Conservation (phyloP, 2,329 filamentous ascomycete species). For the Teratosphaeria zuluensis region DNA sequence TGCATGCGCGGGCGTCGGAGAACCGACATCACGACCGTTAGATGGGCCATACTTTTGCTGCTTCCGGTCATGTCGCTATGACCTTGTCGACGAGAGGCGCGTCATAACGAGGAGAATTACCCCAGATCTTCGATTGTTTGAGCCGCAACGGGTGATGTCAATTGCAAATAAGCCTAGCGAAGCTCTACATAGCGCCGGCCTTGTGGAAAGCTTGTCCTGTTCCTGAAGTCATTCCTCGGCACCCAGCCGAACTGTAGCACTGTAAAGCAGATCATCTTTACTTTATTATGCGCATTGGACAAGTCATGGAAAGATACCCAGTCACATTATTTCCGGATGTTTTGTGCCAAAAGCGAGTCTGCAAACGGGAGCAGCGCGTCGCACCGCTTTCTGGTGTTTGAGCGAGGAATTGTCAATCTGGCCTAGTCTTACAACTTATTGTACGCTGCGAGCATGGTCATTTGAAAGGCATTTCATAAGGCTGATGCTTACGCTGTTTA, state of each 20-base stretch:
- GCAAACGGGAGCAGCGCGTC: too few species aligned
- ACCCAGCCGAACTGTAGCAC: neutral
- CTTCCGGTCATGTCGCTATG: neutral
- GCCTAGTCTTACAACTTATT: too few species aligned
- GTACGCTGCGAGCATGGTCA: neutral
- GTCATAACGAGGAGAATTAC: neutral
- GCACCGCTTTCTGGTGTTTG: too few species aligned
- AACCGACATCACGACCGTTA: neutral
- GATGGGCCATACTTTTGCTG: neutral
- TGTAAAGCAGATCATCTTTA: too few species aligned
- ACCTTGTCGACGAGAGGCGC: neutral
- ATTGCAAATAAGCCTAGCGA: neutral
- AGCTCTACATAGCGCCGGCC: neutral
- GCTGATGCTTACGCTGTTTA: neutral
- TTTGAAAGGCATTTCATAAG: neutral
- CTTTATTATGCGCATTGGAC: too few species aligned
- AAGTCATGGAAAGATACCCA: too few species aligned
- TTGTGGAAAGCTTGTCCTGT: neutral
- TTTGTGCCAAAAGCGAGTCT: too few species aligned
- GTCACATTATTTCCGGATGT: too few species aligned
- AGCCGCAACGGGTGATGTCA: neutral
- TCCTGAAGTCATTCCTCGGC: neutral
- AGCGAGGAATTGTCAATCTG: too few species aligned
- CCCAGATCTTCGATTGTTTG: neutral
- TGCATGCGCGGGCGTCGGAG: neutral